Conservation (phyloP, 768 basidiomycete genomes). For the Mycena haematopus region DNA sequence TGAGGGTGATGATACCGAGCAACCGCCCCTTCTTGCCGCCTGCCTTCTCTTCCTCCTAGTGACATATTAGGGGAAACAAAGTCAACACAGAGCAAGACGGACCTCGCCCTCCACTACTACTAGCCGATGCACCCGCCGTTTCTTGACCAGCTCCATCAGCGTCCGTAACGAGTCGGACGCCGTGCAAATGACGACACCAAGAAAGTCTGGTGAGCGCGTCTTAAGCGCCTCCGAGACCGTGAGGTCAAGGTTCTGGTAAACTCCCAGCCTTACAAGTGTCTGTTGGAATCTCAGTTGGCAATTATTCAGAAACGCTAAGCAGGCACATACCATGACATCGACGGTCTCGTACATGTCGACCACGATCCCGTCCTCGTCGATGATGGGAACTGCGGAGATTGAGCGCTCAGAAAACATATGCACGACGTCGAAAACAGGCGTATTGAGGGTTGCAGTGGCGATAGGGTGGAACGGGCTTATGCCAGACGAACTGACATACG, state of each 20-base stretch:
- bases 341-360: constrained; percentile 98
- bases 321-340: constrained; percentile 87
- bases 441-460: constrained; percentile 87
- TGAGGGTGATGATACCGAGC: constrained; percentile 86
- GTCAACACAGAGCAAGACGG: constrained; percentile 30
- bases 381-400: constrained; percentile 96
- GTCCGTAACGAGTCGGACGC: constrained; percentile 91
- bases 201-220: constrained; percentile 93
- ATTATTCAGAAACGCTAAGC: not conserved
- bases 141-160: constrained; percentile 89
- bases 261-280: constrained; percentile 94
- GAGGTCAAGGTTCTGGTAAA: constrained; percentile 94
- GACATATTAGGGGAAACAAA: not conserved
- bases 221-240: constrained; percentile 92
- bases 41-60: constrained; percentile 77
- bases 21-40: constrained; percentile 86
- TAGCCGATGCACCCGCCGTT: constrained; percentile 90
- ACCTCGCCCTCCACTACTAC: constrained; percentile 96
- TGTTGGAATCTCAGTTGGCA: constrained; percentile 38
- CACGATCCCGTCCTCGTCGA: constrained; percentile 91
- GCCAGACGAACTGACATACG: constrained; percentile 74
- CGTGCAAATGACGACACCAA: constrained; percentile 95
- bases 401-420: constrained; percentile 97
- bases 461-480: constrained; percentile 87
- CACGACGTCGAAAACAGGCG: constrained; percentile 96